Evolutionary conservation across 2,329 filamentous ascomycete genomes (phyloP), one percentile per base, ranked within the genome.

Genomic region (Colletotrichum spinosum): DNA sequence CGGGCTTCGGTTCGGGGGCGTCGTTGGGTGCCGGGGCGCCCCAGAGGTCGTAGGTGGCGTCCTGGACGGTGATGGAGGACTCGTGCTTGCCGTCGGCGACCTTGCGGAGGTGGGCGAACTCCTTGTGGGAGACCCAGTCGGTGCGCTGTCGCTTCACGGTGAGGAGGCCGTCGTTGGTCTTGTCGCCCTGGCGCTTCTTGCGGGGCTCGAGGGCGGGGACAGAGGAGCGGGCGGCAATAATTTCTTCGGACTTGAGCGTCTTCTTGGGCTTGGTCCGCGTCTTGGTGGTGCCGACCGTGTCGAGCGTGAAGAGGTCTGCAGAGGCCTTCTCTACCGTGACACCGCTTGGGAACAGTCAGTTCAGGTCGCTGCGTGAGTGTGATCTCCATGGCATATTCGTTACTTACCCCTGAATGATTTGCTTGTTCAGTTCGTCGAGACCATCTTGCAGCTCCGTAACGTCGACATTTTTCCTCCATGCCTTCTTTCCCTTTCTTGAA

Each of bases 401-500:
- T 25, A 6, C 82, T 66, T 84, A 95, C 93, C 96, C 96, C 83
- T 90, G 87, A 70, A 97, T 96, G 67, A 97, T 91, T 81, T 98
- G 92, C 65, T 97, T 91, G 73, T 96, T 93, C 70, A 97, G 83
- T 73, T 92, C 86, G 68, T 94, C 90, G 39, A 99, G 87, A 67
- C 96, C 96, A 58, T 91, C 82, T 72, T 95, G 87, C 34, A 99
- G 88, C 68, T 97, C 90, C 35, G 92, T 91, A 68, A 98, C 88
- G 79, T 99, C 93, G 78, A 99, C 93, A 81, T 99, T 97, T 79
- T 98, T 99, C 75, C 96, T 88, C 96, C 96, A 99, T 38, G 96
- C 95, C 82, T 97, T 98, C 81, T 98, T 98, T 72, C 97, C 96
- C 78, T 99, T 99, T 76, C 96, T 87, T 6, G 95, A 98, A 34